These are phyloP conservation scores for Tetracentron sinense DNA, from an alignment of 164 flowering plant genomes.

Conservation along the genomic window DNA sequence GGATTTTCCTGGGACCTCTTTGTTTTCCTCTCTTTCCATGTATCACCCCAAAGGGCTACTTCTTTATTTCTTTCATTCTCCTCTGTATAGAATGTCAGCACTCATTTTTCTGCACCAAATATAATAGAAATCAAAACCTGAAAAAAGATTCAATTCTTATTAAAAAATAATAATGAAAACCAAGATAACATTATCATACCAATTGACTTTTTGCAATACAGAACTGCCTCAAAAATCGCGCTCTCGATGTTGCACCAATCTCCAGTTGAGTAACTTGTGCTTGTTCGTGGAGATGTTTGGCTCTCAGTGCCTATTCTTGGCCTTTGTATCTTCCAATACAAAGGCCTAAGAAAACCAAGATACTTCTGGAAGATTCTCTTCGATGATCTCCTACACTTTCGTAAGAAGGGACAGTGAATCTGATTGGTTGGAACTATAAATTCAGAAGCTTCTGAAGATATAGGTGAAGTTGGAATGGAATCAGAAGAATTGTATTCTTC, in stretches of 20 bases:
- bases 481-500: background rate
- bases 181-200: conserved; percentile 19
- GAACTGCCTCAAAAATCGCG: conserved; percentile 62
- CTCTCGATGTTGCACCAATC: conserved; percentile 35
- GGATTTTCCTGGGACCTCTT: conserved; percentile 9
- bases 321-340: conserved; percentile 6
- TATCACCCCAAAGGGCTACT: background rate
- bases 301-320: conserved; percentile 16
- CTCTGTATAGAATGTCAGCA: background rate
- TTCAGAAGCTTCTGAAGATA: conserved; percentile 16
- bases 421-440: background rate
- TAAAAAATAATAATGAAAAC: background rate
- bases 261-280: conserved; percentile 11
- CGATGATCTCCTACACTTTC: conserved; percentile 26
- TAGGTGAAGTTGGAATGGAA: conserved; percentile 2
- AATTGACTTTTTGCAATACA: conserved; percentile 64
- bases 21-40: background rate
- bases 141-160: background rate
- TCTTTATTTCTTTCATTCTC: background rate
- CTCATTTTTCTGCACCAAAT: conserved; percentile 26
- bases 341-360: conserved; percentile 24
- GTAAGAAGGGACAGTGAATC: conserved; percentile 6
- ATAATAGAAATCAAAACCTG: background rate
- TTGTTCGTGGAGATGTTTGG: conserved; percentile 20
- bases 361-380: conserved; percentile 25